Percentiles rank a stretch among this genome's conserved stretches.
Conservation (phyloP, 306 rosid species). For the Dryas alaskensis region DNA sequence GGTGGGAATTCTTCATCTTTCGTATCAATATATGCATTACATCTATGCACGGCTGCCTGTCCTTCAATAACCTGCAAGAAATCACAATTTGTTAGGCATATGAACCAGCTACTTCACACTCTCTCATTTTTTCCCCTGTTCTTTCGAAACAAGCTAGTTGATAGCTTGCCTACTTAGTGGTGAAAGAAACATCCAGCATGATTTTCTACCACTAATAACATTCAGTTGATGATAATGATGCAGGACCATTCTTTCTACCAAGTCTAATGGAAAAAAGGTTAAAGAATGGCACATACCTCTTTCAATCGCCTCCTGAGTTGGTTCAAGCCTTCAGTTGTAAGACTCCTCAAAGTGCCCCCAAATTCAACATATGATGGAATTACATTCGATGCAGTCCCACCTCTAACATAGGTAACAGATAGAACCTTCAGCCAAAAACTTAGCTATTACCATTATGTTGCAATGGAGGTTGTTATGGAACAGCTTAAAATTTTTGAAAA, state of each 20-base stretch:
- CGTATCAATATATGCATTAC: slow-evolving; percentile 43
- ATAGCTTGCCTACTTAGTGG: neutral
- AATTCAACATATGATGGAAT: slow-evolving; percentile 56
- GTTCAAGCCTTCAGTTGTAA: slow-evolving; percentile 57
- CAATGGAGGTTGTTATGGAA: neutral
- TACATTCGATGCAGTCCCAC: slow-evolving; percentile 49
- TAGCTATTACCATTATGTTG: slow-evolving; percentile 3
- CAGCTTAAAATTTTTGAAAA: neutral
- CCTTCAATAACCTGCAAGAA: slow-evolving; percentile 56
- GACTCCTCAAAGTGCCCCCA: slow-evolving; percentile 71
- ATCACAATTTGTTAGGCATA: slow-evolving; percentile 2
- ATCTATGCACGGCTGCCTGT: slow-evolving; percentile 68
- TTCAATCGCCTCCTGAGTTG: slow-evolving; percentile 52
- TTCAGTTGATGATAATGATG: neutral
- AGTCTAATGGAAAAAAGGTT: slow-evolving; percentile 14
- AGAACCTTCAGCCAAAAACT: slow-evolving; percentile 43
- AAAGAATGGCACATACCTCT: slow-evolving; percentile 38
- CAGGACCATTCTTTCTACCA: neutral
- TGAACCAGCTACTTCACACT: neutral
- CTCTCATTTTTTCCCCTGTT: neutral
- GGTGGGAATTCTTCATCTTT: slow-evolving; percentile 28
- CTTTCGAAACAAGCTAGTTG: neutral
- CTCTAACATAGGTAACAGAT: slow-evolving; percentile 56
- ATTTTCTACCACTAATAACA: neutral
- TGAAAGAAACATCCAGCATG: neutral